Base-by-base conservation (phyloP, 345 rosid genomes). In the Clarkia xantiana region DNA sequence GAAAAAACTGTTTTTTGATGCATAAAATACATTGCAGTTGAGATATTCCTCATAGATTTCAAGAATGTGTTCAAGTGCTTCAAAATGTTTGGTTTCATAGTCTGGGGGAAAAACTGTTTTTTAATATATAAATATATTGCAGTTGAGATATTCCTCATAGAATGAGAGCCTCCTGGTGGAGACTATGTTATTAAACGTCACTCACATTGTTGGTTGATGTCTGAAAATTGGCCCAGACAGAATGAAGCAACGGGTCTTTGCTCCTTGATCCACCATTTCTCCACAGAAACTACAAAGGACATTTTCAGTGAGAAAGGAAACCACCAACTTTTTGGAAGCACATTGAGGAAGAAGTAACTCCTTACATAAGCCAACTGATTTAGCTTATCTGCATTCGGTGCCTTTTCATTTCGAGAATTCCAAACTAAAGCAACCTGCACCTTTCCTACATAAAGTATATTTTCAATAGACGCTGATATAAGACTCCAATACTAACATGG, bases 151-250 rank as follows among this genome's bases (percentile, higher is more conserved):
- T 18, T 49, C 40, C 36, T 12, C 7, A 29, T 14, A 29, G 17
- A 49, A 11, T 12, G 3, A 3, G 6, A 3, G 6, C 29, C 29
- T 23, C 29, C 29, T 22, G 29, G 29, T 23, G 3, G 29, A 23
- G 29, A 6, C 29, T 6, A 29, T 29, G 36, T 29, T 29, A 5
- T 2, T 29, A 29, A 22, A 29, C n/a, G 19, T 15, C 47, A 67
- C 97, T 80, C 63, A 86, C 97, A 69, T 90, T 85, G 63, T 70
- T 90, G 57, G 86, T 61, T 48, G 97, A 85, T 25, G 95, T 82
- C 84, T 90, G 97, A 67, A 90, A 90, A 72, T 90, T 90, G 51
- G 84, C 97, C 97, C 97, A 90, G 9, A 90, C 84, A 47, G 97
- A 82, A 71, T 85, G 97, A 60, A 86, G 66, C 16, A 82, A 49